phyloP scores from a whole-genome alignment of 768 basidiomycete species.

The Hygrocybe coccinea region DNA sequence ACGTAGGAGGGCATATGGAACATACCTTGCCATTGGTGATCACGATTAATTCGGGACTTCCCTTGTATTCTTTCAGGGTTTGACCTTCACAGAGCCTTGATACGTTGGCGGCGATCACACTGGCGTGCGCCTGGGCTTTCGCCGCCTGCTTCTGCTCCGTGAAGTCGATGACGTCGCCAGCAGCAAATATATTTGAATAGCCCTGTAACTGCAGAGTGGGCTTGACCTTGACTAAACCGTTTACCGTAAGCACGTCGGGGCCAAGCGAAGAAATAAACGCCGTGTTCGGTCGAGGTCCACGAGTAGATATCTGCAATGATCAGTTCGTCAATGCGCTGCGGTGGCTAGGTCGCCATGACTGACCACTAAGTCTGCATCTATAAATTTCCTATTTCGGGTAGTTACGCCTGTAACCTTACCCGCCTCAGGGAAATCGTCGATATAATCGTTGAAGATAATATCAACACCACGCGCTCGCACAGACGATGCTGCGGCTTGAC shows the following conservation, averaged over 20 bases:
- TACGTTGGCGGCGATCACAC: conserved; percentile 47
- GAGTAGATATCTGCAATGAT: conserved; percentile 23
- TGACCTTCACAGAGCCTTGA: conserved; percentile 38
- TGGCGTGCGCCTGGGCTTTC: conserved; percentile 45
- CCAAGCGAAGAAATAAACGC: conserved; percentile 45
- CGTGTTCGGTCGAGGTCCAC: conserved; percentile 49
- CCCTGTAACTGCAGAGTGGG: conserved; percentile 53
- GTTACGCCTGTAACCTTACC: conserved; percentile 33
- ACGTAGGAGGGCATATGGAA: background rate
- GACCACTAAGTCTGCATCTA: conserved; percentile 59
- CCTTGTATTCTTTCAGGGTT: conserved; percentile 43
- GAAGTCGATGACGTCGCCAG: conserved; percentile 62
- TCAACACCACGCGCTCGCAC: conserved; percentile 44
- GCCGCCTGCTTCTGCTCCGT: conserved; percentile 54
- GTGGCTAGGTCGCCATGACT: conserved; percentile 15
- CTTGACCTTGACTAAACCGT: conserved; percentile 45
- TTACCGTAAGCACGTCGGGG: conserved; percentile 31
- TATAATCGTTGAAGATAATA: conserved; percentile 47
- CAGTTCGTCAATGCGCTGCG: background rate
- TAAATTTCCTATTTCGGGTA: conserved; percentile 46
- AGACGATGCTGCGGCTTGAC: conserved; percentile 41
- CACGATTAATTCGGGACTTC: conserved; percentile 49
- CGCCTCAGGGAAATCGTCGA: conserved; percentile 43
- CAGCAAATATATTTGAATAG: conserved; percentile 56
- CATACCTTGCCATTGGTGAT: conserved; percentile 51